These are phyloP conservation scores for Amaranthus tricolor DNA, from an alignment of 179 eudicot species.

Conservation along the genomic window DNA sequence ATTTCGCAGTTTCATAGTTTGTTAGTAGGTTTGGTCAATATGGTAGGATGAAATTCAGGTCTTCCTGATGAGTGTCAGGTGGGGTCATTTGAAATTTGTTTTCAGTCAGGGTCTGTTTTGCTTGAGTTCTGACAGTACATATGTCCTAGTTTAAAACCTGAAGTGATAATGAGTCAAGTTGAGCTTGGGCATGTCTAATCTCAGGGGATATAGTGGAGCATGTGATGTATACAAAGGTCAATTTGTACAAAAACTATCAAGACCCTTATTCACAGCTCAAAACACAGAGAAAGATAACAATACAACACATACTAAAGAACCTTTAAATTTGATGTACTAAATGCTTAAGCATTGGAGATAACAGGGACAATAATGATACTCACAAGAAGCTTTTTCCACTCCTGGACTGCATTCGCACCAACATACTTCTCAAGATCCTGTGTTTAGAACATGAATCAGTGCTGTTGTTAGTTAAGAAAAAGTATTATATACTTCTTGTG, in stretches of 20 bases:
- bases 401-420: conserved; percentile 68
- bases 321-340: not conserved
- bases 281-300: not conserved
- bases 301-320: not conserved
- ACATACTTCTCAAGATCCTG: conserved; percentile 91
- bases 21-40: too few species aligned
- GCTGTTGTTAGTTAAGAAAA: not conserved
- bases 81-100: too few species aligned
- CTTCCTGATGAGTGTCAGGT: too few species aligned
- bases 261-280: not conserved
- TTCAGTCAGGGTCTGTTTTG: too few species aligned
- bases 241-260: not conserved
- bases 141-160: not conserved
- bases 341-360: not conserved
- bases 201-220: not conserved
- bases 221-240: not conserved
- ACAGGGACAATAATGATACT: conserved; percentile 33
- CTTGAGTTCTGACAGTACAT: not conserved
- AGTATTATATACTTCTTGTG: too few species aligned
- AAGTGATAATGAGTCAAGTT: not conserved
- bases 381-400: conserved; percentile 93
- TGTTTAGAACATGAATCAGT: not conserved
- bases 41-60: too few species aligned
- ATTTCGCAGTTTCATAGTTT: too few species aligned
- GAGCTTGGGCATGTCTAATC: not conserved